Evolutionary conservation across 805 yeast genomes (phyloP), one percentile per base, ranked within the genome.

Genomic region (Yarrowia sp.): DNA sequence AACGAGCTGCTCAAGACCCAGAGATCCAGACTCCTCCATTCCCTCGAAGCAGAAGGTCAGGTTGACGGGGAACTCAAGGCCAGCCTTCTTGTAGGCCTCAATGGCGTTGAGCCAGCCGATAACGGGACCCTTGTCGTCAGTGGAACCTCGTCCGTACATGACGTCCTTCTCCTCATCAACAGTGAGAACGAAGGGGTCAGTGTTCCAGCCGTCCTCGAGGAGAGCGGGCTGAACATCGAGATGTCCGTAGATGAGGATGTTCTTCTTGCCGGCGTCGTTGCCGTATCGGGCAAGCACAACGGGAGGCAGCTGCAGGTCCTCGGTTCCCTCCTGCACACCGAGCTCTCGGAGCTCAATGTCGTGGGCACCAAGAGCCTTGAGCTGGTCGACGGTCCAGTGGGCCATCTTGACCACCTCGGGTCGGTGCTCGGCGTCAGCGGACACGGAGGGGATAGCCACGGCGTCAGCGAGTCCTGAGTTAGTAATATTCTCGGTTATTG

Each of bases 91-190:
- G 78, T 95, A 98, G 14, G 99, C 98, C 78, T 92, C 89, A 47
- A 95, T 81, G 44, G 87, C 88, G 75, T 95, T 93, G 75, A 95
- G 83, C 99, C 99, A 95, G 64, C 97, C 98, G 71, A 92, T 81
- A 50, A 95, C 96, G 41, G 99, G 99, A 36, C 99, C 99, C 77
- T 96, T 95, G 75, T 95, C 99, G 75, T 95, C 99, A 45, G 98
- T 89, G 18, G 97, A 80, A 48, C 99, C 99, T 77, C 99, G 86
- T 57, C 98, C 99, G 72, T 84, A 85, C 72, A 95, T 80, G 68
- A 88, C 82, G 60, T 81, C 88, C 68, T 85, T 87, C 69, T 84
- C 84, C 74, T 86, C 90, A 66, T 79, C 78, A 58, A 80, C 78
- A 67, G 83, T 82, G 73, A 95, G 79, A 65, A 78, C 80, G 78